Evolutionary conservation across 306 rosid species (phyloP).

Genomic region (Vigna nakashimae): DNA sequence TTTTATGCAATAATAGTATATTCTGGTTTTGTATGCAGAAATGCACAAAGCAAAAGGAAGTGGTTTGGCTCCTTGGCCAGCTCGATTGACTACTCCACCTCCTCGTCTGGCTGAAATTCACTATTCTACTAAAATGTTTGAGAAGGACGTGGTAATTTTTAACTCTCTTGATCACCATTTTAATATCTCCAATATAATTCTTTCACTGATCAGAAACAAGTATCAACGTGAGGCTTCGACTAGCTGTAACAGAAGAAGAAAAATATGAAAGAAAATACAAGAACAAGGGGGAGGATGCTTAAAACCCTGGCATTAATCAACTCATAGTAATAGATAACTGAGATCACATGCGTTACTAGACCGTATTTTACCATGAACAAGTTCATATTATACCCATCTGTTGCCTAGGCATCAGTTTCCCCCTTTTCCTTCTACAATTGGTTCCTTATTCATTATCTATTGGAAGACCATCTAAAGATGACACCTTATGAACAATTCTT

Average conservation of each 20-base stretch:
- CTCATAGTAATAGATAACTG: background rate
- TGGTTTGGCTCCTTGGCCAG: constrained; percentile 84
- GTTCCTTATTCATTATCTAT: background rate
- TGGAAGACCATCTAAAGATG: background rate
- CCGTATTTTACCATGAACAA: constrained; percentile 3
- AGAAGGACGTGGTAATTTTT: constrained; percentile 69
- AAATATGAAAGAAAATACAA: background rate
- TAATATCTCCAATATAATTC: constrained; percentile 2
- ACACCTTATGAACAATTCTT: background rate
- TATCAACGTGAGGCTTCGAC: background rate
- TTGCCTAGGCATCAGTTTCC: background rate
- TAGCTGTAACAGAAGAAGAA: background rate
- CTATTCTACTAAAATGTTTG: constrained; percentile 65
- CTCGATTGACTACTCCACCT: constrained; percentile 73
- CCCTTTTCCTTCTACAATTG: background rate
- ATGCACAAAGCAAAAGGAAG: constrained; percentile 72
- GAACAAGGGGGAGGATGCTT: background rate
- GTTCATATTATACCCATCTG: background rate
- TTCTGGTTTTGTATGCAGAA: constrained; percentile 55
- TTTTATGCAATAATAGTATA: constrained; percentile 10
- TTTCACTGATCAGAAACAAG: background rate
- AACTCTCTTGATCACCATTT: constrained; percentile 8
- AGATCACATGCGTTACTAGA: background rate
- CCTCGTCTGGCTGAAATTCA: constrained; percentile 83
- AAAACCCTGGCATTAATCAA: constrained; percentile 13